A percentile compares a stretch with the other conserved stretches of the same genome.
Conservation (phyloP, 108 stramenopile species). For the Cyclostephanos tholiformis region DNA sequence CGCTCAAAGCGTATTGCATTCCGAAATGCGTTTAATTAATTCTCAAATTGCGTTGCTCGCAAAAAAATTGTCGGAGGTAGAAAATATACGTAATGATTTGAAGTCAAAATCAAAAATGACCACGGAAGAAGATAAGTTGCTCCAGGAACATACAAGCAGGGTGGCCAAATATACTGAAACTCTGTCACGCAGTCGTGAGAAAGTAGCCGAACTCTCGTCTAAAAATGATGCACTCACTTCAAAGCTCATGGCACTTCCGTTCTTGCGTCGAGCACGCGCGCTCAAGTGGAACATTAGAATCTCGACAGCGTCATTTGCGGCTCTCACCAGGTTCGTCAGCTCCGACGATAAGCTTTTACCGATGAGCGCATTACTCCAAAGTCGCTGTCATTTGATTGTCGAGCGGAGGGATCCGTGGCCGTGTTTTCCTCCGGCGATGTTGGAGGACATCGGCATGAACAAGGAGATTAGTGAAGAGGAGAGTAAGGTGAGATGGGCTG, state of each 20-base stretch:
- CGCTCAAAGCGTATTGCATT: slow-evolving; percentile 13
- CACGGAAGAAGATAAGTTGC: slow-evolving; percentile 17
- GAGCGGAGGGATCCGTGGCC: slow-evolving; percentile 84
- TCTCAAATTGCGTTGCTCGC: slow-evolving; percentile 14
- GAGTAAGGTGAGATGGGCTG: slow-evolving; percentile 71
- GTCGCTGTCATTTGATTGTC: slow-evolving; percentile 82
- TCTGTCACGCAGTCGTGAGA: slow-evolving; percentile 43
- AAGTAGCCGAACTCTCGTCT: slow-evolving; percentile 58
- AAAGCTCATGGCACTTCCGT: slow-evolving; percentile 70
- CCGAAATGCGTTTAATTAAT: slow-evolving; percentile 24
- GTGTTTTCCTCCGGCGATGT: slow-evolving; percentile 67
- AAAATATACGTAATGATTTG: slow-evolving; percentile 3
- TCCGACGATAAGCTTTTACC: slow-evolving; percentile 57
- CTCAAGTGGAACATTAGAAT: slow-evolving; percentile 84
- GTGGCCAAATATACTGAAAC: slow-evolving; percentile 27
- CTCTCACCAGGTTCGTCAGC: slow-evolving; percentile 62
- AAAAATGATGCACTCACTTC: slow-evolving; percentile 49
- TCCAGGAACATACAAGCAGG: slow-evolving; percentile 14
- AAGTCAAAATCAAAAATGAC: slow-evolving; percentile 33
- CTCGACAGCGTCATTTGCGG: slow-evolving; percentile 60
- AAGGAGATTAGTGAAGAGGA: slow-evolving; percentile 16
- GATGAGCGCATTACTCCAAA: slow-evolving; percentile 83
- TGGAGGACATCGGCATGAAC: slow-evolving; percentile 56
- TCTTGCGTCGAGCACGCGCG: slow-evolving; percentile 80
- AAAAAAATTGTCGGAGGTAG: slow-evolving; percentile 30